A percentile compares a stretch with the other conserved stretches of the same genome.
These are phyloP conservation scores for Toxicodendron radicans DNA, from an alignment of 345 rosid species.

Conservation along the genomic window DNA sequence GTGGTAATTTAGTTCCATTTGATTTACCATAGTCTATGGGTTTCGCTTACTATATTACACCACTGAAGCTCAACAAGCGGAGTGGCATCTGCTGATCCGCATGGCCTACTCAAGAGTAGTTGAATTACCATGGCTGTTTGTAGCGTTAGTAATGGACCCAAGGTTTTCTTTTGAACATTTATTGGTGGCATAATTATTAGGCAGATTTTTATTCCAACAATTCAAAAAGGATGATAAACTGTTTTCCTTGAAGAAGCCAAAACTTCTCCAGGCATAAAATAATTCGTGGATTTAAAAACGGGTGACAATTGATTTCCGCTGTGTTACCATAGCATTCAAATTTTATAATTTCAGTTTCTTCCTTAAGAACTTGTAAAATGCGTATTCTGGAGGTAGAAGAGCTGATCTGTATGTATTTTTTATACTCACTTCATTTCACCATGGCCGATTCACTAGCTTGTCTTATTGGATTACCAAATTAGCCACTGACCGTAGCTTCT, in stretches of 20 bases:
- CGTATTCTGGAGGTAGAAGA: not conserved
- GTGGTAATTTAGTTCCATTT: not conserved
- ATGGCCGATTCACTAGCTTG: not conserved
- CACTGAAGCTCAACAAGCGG: not conserved
- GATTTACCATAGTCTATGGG: not conserved
- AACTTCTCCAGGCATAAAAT: not conserved
- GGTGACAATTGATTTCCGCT: not conserved
- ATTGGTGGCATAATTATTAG: not conserved
- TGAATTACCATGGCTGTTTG: not conserved
- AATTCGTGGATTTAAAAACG: not conserved
- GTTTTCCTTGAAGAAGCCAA: not conserved
- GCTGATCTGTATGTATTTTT: not conserved
- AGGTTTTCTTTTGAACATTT: not conserved
- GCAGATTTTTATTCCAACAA: not conserved
- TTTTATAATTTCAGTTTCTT: not conserved
- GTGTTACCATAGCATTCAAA: not conserved
- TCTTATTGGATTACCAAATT: slow-evolving; percentile 1
- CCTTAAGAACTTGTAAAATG: not conserved
- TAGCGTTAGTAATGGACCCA: not conserved
- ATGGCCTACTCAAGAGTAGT: not conserved
- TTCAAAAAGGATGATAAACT: not conserved
- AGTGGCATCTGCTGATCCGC: not conserved
- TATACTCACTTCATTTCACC: not conserved
- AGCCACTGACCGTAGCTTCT: not conserved
- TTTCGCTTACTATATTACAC: too few relatives aligned